Evolutionary conservation across 768 basidiomycete species (phyloP), one percentile per base, ranked within the genome.

Genomic region (Tephrocybe sp.): DNA sequence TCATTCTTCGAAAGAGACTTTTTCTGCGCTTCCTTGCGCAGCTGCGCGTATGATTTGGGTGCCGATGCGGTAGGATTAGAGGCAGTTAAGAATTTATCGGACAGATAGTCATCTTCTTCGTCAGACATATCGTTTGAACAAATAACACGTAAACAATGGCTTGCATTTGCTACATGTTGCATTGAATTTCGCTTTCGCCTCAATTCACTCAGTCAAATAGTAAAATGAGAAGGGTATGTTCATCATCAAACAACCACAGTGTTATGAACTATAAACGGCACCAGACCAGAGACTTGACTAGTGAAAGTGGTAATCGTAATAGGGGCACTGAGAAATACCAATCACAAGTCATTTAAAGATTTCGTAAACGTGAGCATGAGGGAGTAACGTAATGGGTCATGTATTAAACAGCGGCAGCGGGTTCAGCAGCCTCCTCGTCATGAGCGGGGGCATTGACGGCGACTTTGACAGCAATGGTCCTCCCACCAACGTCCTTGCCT

Each of bases 381-480:
- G 46, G 48, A 55, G 53, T 50, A 54, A 54, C 54, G 55, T 57
- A 59, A 56, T 44, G 50, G 52, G 51, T 54, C 51, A 55, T 54
- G 53, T 57, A 63, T 67, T 60, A 66, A 53, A 55, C 55, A 59
- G 53, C 57, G 43, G 60, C 58, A 41, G 58, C 57, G 26, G 61
- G 57, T 54, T 63, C 59, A 39, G 60, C 60, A 35, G 45, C 39
- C 33, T 77, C 80, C 48, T 85, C 84, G 52, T 80, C 79, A 54
- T 76, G 80, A 62, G 80, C 76, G 63, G 80, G 77, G 47, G 87
- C 76, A 72, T 96, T 92, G 70, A 98, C 92, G 46, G 96, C 96
- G 58, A 99, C 79, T 78, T 97, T 98, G 75, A 98, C 91, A 55
- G 89, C 89, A 65, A 99, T 86, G 57, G 79, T 66, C 61, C 96